phyloP scores from a whole-genome alignment of 331 rosid genomes.

The Malus hybrid region DNA sequence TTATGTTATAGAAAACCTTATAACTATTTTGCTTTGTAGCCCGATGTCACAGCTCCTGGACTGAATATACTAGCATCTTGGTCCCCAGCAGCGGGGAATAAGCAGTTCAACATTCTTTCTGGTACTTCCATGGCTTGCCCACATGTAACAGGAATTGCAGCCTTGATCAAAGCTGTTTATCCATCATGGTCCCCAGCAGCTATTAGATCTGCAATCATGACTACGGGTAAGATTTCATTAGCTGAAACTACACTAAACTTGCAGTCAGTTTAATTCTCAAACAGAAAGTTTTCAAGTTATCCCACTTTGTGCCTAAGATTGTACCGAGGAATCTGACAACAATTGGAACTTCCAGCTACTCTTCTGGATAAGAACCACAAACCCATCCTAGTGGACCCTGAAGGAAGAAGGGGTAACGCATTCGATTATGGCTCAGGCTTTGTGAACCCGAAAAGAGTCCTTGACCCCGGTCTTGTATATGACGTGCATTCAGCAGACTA shows the following conservation, averaged over 20 bases:
- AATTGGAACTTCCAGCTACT: slow-evolving; percentile 48
- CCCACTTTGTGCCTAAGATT: not conserved
- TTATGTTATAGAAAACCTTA: not conserved
- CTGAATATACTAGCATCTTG: slow-evolving; percentile 80
- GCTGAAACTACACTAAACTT: not conserved
- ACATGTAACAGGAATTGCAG: slow-evolving; percentile 70
- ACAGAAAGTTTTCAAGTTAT: not conserved
- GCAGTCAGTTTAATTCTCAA: not conserved
- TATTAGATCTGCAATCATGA: slow-evolving; percentile 77
- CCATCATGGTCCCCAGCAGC: slow-evolving; percentile 77
- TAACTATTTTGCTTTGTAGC: slow-evolving; percentile 38
- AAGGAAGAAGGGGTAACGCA: slow-evolving; percentile 50
- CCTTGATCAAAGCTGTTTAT: slow-evolving; percentile 62
- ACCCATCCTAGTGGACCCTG: slow-evolving; percentile 54
- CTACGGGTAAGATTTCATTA: slow-evolving; percentile 43
- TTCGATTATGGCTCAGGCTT: slow-evolving; percentile 81
- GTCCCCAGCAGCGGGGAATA: slow-evolving; percentile 57
- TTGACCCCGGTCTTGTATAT: slow-evolving; percentile 66
- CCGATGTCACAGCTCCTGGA: slow-evolving; percentile 74
- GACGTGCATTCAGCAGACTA: slow-evolving; percentile 49
- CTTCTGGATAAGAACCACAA: slow-evolving; percentile 47
- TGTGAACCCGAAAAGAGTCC: slow-evolving; percentile 56
- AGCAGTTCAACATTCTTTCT: slow-evolving; percentile 51
- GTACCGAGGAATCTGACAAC: slow-evolving; percentile 17
- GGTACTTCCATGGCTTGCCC: slow-evolving; percentile 91